These are phyloP conservation scores for Closterium sp. DNA, from an alignment of 139 green algal genomes.

Conservation along the genomic window DNA sequence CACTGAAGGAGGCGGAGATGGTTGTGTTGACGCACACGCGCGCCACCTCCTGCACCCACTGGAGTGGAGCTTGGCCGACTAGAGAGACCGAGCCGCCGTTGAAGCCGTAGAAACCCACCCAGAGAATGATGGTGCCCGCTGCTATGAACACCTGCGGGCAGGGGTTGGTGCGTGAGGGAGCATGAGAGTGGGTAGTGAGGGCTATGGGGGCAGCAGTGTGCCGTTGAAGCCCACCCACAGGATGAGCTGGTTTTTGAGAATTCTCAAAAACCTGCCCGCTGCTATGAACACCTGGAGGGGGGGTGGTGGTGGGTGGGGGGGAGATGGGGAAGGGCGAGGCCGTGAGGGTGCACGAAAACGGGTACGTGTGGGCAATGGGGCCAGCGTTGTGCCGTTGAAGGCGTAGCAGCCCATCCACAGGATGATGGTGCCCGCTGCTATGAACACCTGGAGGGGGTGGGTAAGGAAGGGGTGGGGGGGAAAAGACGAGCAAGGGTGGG, in stretches of 20 bases:
- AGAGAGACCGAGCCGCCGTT: slow-evolving; percentile 61
- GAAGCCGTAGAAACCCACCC: slow-evolving; percentile 81
- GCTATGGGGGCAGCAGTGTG: slow-evolving; percentile 62
- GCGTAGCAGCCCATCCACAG: slow-evolving; percentile 81
- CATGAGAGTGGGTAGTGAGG: no score
- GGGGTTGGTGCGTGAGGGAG: no score
- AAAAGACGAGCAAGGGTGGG: neutral
- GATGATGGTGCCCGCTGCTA: no score
- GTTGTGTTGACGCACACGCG: slow-evolving; percentile 63
- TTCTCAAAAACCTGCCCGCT: no score
- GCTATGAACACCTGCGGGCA: slow-evolving; percentile 33
- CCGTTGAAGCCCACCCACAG: slow-evolving; percentile 80
- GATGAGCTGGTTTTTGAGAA: no score
- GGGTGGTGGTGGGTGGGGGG: no score
- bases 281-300: slow-evolving; percentile 32
- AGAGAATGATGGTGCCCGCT: slow-evolving; percentile 73
- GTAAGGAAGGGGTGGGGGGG: no score
- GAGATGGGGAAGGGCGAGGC: no score
- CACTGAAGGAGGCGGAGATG: slow-evolving; percentile 56
- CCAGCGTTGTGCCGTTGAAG: slow-evolving; percentile 59
- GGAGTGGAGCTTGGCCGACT: neutral
- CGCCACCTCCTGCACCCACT: slow-evolving; percentile 20
- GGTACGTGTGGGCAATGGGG: no score
- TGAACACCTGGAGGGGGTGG: no score
- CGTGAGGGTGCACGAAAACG: no score